Evolutionary conservation across 768 basidiomycete genomes (phyloP).

Genomic region (Fomitopsis pulvina): DNA sequence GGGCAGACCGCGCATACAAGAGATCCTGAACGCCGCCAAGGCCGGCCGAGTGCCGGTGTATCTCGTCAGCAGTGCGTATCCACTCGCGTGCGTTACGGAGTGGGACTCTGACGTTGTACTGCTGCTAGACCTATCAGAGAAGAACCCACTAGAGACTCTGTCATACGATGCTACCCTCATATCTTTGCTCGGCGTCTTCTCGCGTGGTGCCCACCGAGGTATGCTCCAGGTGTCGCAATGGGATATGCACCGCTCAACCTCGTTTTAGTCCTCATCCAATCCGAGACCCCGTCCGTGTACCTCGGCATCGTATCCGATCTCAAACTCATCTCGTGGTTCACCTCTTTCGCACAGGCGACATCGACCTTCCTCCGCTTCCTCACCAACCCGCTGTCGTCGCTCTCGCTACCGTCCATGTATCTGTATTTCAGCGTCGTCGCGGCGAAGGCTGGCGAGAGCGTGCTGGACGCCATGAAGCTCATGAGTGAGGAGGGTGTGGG

Average conservation of each 20-base stretch:
- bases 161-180: constrained; percentile 58
- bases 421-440: constrained; percentile 60
- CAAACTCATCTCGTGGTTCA: constrained; percentile 64
- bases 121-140: constrained; percentile 69
- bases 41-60: constrained; percentile 68
- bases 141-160: constrained; percentile 67
- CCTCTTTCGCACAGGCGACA: constrained; percentile 42
- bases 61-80: constrained; percentile 67
- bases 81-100: background rate
- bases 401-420: constrained; percentile 60
- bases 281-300: constrained; percentile 38
- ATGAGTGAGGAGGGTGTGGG: constrained; percentile 87
- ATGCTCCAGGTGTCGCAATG: constrained; percentile 13
- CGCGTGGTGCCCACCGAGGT: constrained; percentile 71
- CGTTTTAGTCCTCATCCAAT: constrained; percentile 52
- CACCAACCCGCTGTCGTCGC: constrained; percentile 46
- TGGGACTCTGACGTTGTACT: background rate
- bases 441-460: constrained; percentile 49
- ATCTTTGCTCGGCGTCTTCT: constrained; percentile 57
- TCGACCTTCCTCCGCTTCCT: constrained; percentile 40
- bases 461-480: constrained; percentile 75
- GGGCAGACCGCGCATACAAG: constrained; percentile 51
- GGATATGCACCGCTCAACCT: background rate
- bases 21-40: constrained; percentile 69
- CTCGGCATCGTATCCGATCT: constrained; percentile 75